Evolutionary conservation across 495 filamentous ascomycete genomes (phyloP).

Genomic region (Talaromyces trachyspermus): DNA sequence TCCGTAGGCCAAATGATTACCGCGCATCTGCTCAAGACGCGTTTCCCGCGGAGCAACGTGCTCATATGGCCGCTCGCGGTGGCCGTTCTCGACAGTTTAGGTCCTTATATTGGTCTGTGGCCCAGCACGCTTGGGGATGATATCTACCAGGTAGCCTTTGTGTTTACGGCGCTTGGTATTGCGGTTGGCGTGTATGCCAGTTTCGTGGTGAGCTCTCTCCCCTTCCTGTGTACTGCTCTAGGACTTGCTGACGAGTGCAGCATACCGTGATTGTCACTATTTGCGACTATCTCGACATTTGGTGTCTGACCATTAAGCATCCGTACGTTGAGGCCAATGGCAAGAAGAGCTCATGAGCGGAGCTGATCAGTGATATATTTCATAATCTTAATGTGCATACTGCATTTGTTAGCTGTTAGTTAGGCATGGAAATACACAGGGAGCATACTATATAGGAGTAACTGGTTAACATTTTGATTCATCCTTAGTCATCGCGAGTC

Average conservation of each 20-base stretch:
- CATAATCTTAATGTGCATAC: not conserved
- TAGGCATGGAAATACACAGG: not conserved
- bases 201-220: conserved; percentile 60
- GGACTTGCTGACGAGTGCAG: conserved; percentile 19
- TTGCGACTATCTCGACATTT: conserved; percentile 96
- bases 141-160: conserved; percentile 74
- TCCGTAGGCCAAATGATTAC: conserved; percentile 92
- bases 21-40: conserved; percentile 75
- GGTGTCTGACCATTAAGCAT: conserved; percentile 93
- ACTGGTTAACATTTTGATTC: not conserved
- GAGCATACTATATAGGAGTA: not conserved
- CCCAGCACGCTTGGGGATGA: conserved; percentile 65
- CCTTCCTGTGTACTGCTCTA: not conserved
- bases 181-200: conserved; percentile 85
- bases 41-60: conserved; percentile 85
- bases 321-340: conserved; percentile 28
- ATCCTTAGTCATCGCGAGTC: not conserved
- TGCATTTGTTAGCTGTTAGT: not conserved
- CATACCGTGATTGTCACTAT: conserved; percentile 92
- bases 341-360: conserved; percentile 21
- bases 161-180: conserved; percentile 75
- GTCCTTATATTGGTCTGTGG: conserved; percentile 69
- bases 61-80: conserved; percentile 58
- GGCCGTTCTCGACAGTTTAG: conserved; percentile 71
- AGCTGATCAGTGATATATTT: conserved; percentile 12